Evolutionary conservation across 1,284 basidiomycete species (phyloP).

Genomic region (Fomitopsis betulina): DNA sequence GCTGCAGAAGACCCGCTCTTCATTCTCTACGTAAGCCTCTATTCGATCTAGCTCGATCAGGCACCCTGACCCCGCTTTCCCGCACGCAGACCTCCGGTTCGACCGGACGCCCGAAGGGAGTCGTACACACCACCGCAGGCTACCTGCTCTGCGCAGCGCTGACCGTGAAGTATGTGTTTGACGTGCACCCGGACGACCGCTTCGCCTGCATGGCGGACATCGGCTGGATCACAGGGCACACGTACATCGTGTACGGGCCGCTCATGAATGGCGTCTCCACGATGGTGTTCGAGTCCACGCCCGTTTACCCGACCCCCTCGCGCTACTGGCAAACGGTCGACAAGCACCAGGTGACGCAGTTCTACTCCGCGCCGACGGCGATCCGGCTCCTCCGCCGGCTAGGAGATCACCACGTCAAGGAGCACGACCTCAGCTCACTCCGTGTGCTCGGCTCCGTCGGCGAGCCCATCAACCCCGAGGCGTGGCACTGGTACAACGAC

Average conservation of each 20-base stretch:
- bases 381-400: slow-evolving; percentile 90
- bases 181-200: slow-evolving; percentile 87
- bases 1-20: slow-evolving; percentile 92
- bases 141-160: slow-evolving; percentile 88
- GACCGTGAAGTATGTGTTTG: slow-evolving; percentile 96
- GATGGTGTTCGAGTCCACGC: slow-evolving; percentile 95
- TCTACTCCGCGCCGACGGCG: slow-evolving; percentile 91
- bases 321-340: slow-evolving; percentile 97
- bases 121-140: slow-evolving; percentile 93
- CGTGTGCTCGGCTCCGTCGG: slow-evolving; percentile 92
- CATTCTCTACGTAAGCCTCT: slow-evolving; percentile 84
- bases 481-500: slow-evolving; percentile 99
- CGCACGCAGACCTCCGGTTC: slow-evolving; percentile 80
- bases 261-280: slow-evolving; percentile 89
- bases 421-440: slow-evolving; percentile 80
- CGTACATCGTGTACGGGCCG: slow-evolving; percentile 97
- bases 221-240: slow-evolving; percentile 99
- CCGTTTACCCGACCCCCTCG: slow-evolving; percentile 93
- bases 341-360: slow-evolving; percentile 91
- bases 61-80: background rate
- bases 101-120: slow-evolving; percentile 96
- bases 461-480: slow-evolving; percentile 99
- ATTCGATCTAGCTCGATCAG: background rate
- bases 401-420: slow-evolving; percentile 84
- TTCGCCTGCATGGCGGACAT: slow-evolving; percentile 99